phyloP scores from a whole-genome alignment of 306 rosid genomes.

The Sphenostylis stenocarpa region DNA sequence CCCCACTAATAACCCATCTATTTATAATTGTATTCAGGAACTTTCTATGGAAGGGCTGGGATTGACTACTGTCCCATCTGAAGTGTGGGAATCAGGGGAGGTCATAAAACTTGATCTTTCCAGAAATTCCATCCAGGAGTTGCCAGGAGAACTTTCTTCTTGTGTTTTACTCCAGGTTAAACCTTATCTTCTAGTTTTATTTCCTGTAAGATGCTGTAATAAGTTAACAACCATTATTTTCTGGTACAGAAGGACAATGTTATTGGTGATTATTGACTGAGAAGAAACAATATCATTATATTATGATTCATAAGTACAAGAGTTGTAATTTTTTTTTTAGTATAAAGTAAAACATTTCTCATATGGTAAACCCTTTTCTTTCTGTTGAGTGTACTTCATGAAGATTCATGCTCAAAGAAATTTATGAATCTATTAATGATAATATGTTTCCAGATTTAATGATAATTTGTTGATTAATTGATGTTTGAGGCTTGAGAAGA shows the following conservation, averaged over 20 bases:
- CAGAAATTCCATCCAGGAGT: constrained; percentile 77
- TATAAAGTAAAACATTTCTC: constrained; percentile 10
- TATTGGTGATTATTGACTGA: not conserved
- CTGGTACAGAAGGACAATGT: not conserved
- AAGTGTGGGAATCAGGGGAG: constrained; percentile 84
- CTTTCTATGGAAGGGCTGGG: constrained; percentile 78
- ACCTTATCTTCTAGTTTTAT: constrained; percentile 30
- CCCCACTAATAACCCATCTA: constrained; percentile 17
- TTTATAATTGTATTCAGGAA: constrained; percentile 58
- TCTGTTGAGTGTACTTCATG: not conserved
- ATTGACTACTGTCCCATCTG: constrained; percentile 74
- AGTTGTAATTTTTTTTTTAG: not conserved
- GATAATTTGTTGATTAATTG: constrained; percentile 6
- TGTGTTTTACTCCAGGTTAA: constrained; percentile 71
- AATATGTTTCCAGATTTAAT: constrained; percentile 5
- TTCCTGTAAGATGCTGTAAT: constrained; percentile 9
- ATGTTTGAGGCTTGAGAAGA: constrained; percentile 23
- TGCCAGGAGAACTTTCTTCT: constrained; percentile 84
- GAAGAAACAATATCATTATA: not conserved
- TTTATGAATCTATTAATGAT: constrained; percentile 16
- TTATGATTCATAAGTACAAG: not conserved
- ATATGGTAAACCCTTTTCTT: constrained; percentile 14
- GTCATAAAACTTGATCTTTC: constrained; percentile 71
- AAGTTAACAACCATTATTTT: not conserved
- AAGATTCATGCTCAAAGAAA: not conserved